Evolutionary conservation across 306 rosid genomes (phyloP).

Genomic region (Abrus precatorius): DNA sequence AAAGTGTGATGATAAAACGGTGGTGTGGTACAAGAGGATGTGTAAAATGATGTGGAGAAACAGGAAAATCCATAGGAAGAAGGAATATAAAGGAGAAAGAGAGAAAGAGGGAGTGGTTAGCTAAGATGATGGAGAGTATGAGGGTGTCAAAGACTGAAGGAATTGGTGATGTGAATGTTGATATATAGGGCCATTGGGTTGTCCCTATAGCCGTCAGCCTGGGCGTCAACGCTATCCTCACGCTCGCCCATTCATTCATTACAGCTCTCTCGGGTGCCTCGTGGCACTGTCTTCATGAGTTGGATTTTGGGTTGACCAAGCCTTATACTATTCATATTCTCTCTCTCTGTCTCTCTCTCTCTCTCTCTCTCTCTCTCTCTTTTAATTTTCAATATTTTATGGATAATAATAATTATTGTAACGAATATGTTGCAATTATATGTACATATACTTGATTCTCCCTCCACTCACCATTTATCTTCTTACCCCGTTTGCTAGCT

Average conservation of each 20-base stretch:
- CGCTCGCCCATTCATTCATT: conserved; percentile 50
- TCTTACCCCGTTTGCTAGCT: too few species aligned
- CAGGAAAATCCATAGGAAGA: conserved; percentile 41
- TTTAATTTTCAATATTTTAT: background rate
- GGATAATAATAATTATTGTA: background rate
- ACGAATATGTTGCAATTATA: background rate
- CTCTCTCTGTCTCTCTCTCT: too few species aligned
- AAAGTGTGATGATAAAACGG: conserved; percentile 34
- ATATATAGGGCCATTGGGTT: conserved; percentile 40
- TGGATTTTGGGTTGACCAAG: conserved; percentile 54
- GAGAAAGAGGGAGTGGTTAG: conserved; percentile 31
- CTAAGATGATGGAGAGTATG: conserved; percentile 50
- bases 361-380: background rate
- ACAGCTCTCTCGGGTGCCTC: background rate
- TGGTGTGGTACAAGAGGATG: background rate
- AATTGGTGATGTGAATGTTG: conserved; percentile 28
- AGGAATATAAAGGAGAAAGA: background rate
- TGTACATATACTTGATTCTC: background rate
- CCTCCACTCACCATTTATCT: background rate
- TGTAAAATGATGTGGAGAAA: conserved; percentile 21
- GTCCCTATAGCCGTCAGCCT: conserved; percentile 49
- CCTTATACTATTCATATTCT: background rate
- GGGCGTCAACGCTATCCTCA: conserved; percentile 65
- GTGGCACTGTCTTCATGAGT: conserved; percentile 1
- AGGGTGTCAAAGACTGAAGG: conserved; percentile 54